Percentiles rank a stretch among this genome's conserved stretches.
Conservation (phyloP, 805 yeast species). For the Suhomyces canberraensis region DNA sequence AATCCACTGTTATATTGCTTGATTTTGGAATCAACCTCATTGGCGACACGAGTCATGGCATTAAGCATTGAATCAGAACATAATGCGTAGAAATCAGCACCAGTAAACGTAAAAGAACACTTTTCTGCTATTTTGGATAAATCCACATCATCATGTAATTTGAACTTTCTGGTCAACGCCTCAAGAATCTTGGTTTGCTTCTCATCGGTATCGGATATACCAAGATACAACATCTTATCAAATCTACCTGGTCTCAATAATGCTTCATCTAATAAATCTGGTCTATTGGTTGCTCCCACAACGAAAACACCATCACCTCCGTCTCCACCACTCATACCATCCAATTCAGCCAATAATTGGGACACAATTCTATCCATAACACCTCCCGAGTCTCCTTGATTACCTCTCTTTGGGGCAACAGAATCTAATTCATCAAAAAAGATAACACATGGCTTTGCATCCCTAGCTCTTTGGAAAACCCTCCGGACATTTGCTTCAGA, state of each 20-base stretch:
- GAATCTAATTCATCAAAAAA: slow-evolving; percentile 97
- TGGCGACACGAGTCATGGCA: slow-evolving; percentile 91
- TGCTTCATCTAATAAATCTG: slow-evolving; percentile 93
- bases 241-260: slow-evolving; percentile 90
- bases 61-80: slow-evolving; percentile 95
- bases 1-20: slow-evolving; percentile 43
- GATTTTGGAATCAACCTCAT: slow-evolving; percentile 66
- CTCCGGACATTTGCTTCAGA: slow-evolving; percentile 95
- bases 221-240: slow-evolving; percentile 91
- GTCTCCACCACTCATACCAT: slow-evolving; percentile 82
- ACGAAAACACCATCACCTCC: slow-evolving; percentile 84
- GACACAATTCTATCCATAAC: slow-evolving; percentile 99
- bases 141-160: slow-evolving; percentile 57
- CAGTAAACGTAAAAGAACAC: slow-evolving; percentile 91
- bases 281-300: slow-evolving; percentile 98
- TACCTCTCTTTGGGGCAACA: slow-evolving; percentile 97
- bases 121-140: slow-evolving; percentile 55
- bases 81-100: slow-evolving; percentile 96
- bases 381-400: slow-evolving; percentile 98
- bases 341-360: slow-evolving; percentile 89
- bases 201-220: slow-evolving; percentile 86
- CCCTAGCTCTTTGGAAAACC: slow-evolving; percentile 91
- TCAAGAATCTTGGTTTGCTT: slow-evolving; percentile 82
- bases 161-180: slow-evolving; percentile 85
- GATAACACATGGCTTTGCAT: slow-evolving; percentile 95